Conservation (phyloP, 2,329 filamentous ascomycete genomes). For the Chaetothyriales sp. region DNA sequence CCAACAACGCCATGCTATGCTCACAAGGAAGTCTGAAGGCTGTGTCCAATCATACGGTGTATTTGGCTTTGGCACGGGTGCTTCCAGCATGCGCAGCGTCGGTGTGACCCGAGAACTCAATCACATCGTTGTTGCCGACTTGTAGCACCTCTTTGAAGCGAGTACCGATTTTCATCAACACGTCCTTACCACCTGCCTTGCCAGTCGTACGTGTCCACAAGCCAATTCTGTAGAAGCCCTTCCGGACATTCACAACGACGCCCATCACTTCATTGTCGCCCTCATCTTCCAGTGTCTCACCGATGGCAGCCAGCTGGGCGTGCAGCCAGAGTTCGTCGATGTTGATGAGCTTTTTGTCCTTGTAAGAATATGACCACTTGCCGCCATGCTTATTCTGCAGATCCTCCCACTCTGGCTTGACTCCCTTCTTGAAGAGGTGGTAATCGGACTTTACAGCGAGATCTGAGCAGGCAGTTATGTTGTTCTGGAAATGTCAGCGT, state of each 20-base stretch:
- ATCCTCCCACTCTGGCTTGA: conserved; percentile 98
- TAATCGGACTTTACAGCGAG: conserved; percentile 97
- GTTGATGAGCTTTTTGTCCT: conserved; percentile 80
- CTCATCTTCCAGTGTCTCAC: conserved; percentile 92
- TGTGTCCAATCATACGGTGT: conserved; percentile 49
- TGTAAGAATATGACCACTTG: conserved; percentile 98
- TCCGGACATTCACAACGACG: conserved; percentile 96
- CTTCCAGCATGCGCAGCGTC: conserved; percentile 87
- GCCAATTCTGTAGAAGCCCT: conserved; percentile 94
- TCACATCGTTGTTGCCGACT: conserved; percentile 58
- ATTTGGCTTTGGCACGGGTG: conserved; percentile 91
- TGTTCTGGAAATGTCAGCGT: conserved; percentile 54
- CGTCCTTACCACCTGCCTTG: conserved; percentile 75
- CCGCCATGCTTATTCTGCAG: conserved; percentile 97
- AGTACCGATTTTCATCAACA: conserved; percentile 69
- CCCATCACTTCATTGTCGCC: conserved; percentile 90
- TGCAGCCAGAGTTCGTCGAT: conserved; percentile 96
- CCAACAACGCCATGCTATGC: background rate
- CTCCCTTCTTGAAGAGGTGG: conserved; percentile 95
- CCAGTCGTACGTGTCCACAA: conserved; percentile 94
- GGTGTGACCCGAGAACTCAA: conserved; percentile 95
- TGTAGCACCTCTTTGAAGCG: conserved; percentile 88
- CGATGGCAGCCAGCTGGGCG: conserved; percentile 90
- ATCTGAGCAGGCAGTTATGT: conserved; percentile 91
- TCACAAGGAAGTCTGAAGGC: background rate